A percentile compares a stretch with the other conserved stretches of the same genome.
phyloP scores from a whole-genome alignment of 306 rosid genomes.

The Neltuma alba region DNA sequence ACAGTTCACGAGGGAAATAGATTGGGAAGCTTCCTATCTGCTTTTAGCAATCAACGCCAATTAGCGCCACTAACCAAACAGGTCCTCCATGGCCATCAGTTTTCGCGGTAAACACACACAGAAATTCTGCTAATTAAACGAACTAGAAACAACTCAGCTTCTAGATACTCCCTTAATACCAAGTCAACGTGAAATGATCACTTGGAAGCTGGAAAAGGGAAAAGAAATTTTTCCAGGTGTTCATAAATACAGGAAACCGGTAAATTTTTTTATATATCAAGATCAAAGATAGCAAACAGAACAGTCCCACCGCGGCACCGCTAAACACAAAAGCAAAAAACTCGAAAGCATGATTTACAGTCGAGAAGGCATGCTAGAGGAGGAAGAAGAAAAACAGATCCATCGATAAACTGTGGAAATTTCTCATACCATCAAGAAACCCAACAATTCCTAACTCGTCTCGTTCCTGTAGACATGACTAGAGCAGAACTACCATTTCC shows the following conservation, averaged over 20 bases:
- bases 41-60: constrained; percentile 26
- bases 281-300: constrained; percentile 12
- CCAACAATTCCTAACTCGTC: constrained; percentile 8
- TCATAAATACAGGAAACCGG: constrained; percentile 3
- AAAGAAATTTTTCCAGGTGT: neutral
- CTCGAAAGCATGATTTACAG: neutral
- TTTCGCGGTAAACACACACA: constrained; percentile 38
- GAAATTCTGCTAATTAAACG: neutral
- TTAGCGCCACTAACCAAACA: neutral
- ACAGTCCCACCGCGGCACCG: neutral
- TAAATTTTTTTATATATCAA: neutral
- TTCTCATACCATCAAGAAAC: neutral
- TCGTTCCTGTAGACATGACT: constrained; percentile 12
- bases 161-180: constrained; percentile 17
- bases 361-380: neutral
- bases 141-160: constrained; percentile 11
- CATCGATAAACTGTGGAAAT: constrained; percentile 10
- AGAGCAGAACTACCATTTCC: constrained; percentile 19
- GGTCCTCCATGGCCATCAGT: constrained; percentile 14
- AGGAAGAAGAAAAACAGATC: constrained; percentile 27
- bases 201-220: neutral
- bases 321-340: constrained; percentile 28
- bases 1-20: neutral
- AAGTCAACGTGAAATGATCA: constrained; percentile 28
- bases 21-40: constrained; percentile 11